These are phyloP conservation scores for Psilocybe tampanensis DNA, from an alignment of 768 basidiomycete species.

Conservation along the genomic window DNA sequence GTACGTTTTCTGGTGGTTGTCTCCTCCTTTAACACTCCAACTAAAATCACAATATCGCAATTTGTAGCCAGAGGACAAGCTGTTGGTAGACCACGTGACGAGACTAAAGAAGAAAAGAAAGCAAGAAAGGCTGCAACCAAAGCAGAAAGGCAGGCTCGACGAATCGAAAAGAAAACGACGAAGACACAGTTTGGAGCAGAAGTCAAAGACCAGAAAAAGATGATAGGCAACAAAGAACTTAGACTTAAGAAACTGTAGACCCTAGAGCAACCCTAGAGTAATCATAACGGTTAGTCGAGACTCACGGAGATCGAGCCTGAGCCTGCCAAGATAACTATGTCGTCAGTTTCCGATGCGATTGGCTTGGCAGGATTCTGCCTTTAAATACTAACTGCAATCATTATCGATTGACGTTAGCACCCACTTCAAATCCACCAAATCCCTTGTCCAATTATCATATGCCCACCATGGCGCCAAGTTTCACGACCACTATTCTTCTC, in stretches of 20 bases:
- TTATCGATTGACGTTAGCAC: conserved; percentile 3
- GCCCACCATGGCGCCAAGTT: conserved; percentile 28
- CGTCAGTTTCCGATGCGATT: conserved; percentile 10
- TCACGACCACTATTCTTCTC: conserved; percentile 35
- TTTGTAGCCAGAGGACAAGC: conserved; percentile 45
- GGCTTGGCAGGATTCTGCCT: conserved; percentile 12
- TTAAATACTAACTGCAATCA: not conserved
- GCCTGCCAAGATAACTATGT: conserved; percentile 19
- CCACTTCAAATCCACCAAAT: conserved; percentile 1
- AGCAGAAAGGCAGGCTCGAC: conserved; percentile 61
- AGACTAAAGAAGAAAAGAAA: conserved; percentile 76
- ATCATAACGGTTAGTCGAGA: too few relatives aligned
- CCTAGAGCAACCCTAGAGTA: too few relatives aligned
- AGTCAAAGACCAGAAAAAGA: conserved; percentile 60
- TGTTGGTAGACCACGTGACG: conserved; percentile 70
- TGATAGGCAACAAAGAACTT: conserved; percentile 46
- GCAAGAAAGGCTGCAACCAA: conserved; percentile 73
- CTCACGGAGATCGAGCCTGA: too few relatives aligned
- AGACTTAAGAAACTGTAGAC: conserved; percentile 47
- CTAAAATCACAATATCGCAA: conserved; percentile 20
- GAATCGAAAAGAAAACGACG: conserved; percentile 66
- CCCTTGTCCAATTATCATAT: not conserved
- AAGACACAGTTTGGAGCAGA: conserved; percentile 68
- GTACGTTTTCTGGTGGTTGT: conserved; percentile 16
- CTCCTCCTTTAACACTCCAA: not conserved